Percentiles rank a stretch among this genome's conserved stretches.
Evolutionary conservation across 345 rosid genomes (phyloP).

Genomic region (Xanthoceras sorbifolium): DNA sequence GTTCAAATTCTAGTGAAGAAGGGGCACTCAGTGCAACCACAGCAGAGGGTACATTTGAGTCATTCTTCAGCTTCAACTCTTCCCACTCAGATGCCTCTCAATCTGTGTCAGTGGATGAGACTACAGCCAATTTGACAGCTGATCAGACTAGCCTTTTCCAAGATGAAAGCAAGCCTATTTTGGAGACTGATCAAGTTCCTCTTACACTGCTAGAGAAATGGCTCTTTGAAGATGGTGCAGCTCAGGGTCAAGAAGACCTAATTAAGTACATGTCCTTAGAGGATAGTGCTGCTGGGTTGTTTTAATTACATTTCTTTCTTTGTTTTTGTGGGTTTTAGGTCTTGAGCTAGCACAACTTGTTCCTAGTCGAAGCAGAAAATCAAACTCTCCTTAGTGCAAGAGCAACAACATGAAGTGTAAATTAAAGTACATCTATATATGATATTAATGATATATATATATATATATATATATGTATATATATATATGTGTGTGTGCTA

Average conservation of each 20-base stretch:
- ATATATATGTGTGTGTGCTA: too few species aligned
- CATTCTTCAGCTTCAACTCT: slow-evolving; percentile 54
- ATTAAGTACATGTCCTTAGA: slow-evolving; percentile 42
- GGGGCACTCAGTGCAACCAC: slow-evolving; percentile 27
- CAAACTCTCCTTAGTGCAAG: background rate
- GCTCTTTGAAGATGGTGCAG: slow-evolving; percentile 62
- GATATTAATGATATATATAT: background rate
- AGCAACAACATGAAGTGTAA: slow-evolving; percentile 27
- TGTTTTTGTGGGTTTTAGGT: background rate
- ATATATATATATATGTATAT: too few species aligned
- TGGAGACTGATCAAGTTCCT: slow-evolving; percentile 38
- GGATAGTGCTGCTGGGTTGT: slow-evolving; percentile 32
- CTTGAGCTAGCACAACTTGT: background rate
- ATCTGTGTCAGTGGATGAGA: slow-evolving; percentile 41
- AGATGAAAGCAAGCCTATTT: slow-evolving; percentile 43
- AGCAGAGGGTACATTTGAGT: slow-evolving; percentile 44
- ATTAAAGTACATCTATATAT: slow-evolving; percentile 15
- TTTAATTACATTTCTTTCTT: slow-evolving; percentile 17
- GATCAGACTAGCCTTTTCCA: slow-evolving; percentile 43
- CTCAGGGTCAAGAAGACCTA: slow-evolving; percentile 44
- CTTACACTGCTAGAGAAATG: slow-evolving; percentile 66
- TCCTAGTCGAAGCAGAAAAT: slow-evolving; percentile 2
- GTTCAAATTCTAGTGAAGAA: slow-evolving; percentile 32
- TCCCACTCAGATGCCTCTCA: slow-evolving; percentile 39
- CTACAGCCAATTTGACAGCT: slow-evolving; percentile 32